Evolutionary conservation across 495 filamentous ascomycete species (phyloP), one percentile per base, ranked within the genome.

Genomic region (Collariella sp.): DNA sequence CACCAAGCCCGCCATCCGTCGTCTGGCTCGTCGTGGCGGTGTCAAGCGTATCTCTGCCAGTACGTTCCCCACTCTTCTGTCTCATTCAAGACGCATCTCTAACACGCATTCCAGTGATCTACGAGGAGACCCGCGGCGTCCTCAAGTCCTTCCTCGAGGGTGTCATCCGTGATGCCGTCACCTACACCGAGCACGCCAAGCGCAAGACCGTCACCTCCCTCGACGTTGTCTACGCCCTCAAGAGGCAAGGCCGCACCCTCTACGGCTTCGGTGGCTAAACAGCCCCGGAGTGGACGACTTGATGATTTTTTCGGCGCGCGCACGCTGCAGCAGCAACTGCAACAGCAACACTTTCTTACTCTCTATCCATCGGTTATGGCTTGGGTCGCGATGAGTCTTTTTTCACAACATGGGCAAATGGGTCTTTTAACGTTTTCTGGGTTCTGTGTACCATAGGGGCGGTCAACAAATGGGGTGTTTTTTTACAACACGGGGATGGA

Each of bases 131-230:
- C 65, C 94, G 94, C 72, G 90, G 93, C 85, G 94, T 99, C 67
- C 87, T 99, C 67, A 99, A 99, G 88, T 94, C 93, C 78, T 99
- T 99, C 90, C 90, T 99, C 67, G 94, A 99, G 80, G 90, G 91
- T 80, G 94, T 99, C 79, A 99, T 99, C 75, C 89, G 89, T 76
- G 91, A 96, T 60, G 91, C 91, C 57, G 91, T 97, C 80, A 96
- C 93, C 66, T 98, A 95, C 79, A 95, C 88, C 43, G 90, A 96
- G 76, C 88, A 94, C 78, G 88, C 89, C 71, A 94, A 94, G 83
- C 87, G 91, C 72, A 96, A 96, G 88, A 96, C 90, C 36, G 90
- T 96, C 74, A 94, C 89, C 44, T 91, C 87, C 12, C 81, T 95
- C 54, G 90, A 96, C 68, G 90, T 96, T 26, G 90, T 96, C 73